Base-by-base conservation (phyloP, 179 eudicot genomes). In the Camellia oleifera region DNA sequence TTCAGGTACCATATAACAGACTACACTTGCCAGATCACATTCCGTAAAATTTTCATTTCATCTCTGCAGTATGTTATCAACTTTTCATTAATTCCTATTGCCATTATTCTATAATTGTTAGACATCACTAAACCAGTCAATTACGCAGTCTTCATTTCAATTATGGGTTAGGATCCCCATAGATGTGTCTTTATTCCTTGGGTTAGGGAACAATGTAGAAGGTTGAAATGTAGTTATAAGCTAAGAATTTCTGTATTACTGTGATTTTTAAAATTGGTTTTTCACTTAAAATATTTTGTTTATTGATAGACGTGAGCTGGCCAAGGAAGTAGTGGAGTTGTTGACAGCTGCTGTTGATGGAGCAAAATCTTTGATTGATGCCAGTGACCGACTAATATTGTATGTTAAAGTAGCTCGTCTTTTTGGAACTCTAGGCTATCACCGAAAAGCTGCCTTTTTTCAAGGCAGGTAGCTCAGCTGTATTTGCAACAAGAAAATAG, bases 291-390 rank as follows among this genome's bases (percentile, higher is more conserved):
- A 0, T 78, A 13, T 48, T 69, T 7, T 58, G 45, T 50, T 78
- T 67, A 83, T 76, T 50, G 26, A 72, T 85, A 94, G 99, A 85
- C 92, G 86, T 72, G 98, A 92, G 79, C 88, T 87, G 72, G 94
- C 98, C 46, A 94, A 91, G 86, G 99, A 96, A 57, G 99, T 94
- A 23, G 98, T 88, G 76, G 98, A 94, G 26, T 86, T 96, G 86
- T 84, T 96, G 89, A 96, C 98, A 72, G 83, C 92, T 84, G 98
- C 98, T 82, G 96, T 97, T 45, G 99, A 96, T 90, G 99, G 99
- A 77, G 94, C 96, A 57, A 94, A 91, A 88, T 94, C 93, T 32
- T 86, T 96, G 89, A 96, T 96, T 76, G 99, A 94, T 90, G 97
- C 97, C 79, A 96, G 92, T 87, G 98, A 96, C 83, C 87, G 93